These are phyloP conservation scores for Penicillium sp. DNA, from an alignment of 2,329 filamentous ascomycete genomes.

Conservation along the genomic window DNA sequence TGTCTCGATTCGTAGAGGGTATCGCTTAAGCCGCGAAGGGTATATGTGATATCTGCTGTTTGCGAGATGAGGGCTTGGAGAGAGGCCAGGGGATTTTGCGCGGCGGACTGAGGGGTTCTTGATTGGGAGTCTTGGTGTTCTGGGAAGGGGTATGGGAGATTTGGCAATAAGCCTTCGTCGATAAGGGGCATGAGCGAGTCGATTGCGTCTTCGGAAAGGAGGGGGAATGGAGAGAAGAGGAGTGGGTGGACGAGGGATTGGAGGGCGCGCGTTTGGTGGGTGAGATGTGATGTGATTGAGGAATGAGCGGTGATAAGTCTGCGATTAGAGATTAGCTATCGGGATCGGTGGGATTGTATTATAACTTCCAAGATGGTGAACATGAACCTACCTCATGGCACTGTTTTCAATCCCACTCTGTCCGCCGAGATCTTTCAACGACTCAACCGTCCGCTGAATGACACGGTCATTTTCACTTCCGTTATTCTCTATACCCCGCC, in stretches of 20 bases:
- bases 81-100: constrained; percentile 58
- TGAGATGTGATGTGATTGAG: constrained; percentile 59
- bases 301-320: constrained; percentile 60
- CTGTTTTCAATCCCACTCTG: constrained; percentile 59
- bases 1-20: constrained; percentile 93
- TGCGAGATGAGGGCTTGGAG: constrained; percentile 67
- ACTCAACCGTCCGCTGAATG: constrained; percentile 53
- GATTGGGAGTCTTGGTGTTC: constrained; percentile 32
- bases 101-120: constrained; percentile 30
- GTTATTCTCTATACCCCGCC: constrained; percentile 55
- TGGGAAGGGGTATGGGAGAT: constrained; percentile 52
- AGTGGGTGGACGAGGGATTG: constrained; percentile 60
- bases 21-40: constrained; percentile 82
- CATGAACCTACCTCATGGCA: constrained; percentile 51
- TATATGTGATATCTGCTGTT: constrained; percentile 72
- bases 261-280: constrained; percentile 60
- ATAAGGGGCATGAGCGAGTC: constrained; percentile 60
- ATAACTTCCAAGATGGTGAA: not conserved
- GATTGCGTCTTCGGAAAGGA: constrained; percentile 54
- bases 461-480: constrained; percentile 54
- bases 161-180: constrained; percentile 51
- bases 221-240: constrained; percentile 57
- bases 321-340: constrained; percentile 1
- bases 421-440: constrained; percentile 54
- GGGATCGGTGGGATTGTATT: not conserved